Percentiles rank a stretch among this genome's conserved stretches.
Evolutionary conservation across 371 early-diverging fungal species (phyloP).

Genomic region (Syncephalastrum sp.): DNA sequence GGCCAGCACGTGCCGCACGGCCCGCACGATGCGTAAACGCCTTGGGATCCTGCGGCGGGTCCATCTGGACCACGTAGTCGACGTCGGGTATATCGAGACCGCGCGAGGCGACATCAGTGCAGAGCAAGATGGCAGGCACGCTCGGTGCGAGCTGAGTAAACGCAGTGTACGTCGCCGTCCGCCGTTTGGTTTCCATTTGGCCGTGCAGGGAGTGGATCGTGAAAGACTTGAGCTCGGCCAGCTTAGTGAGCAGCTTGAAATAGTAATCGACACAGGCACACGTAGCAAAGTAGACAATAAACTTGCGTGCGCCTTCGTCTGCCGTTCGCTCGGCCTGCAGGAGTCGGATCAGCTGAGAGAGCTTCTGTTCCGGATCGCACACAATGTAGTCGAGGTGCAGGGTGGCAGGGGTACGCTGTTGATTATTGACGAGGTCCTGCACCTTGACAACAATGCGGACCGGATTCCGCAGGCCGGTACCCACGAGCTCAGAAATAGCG

Average conservation of each 20-base stretch:
- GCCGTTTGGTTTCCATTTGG: slow-evolving; percentile 87
- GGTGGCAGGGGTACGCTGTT: slow-evolving; percentile 70
- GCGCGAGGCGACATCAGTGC: slow-evolving; percentile 98
- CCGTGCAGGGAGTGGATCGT: slow-evolving; percentile 87
- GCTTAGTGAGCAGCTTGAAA: slow-evolving; percentile 59
- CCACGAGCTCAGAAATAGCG: slow-evolving; percentile 79
- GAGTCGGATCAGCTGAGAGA: slow-evolving; percentile 71
- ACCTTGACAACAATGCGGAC: slow-evolving; percentile 87
- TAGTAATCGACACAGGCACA: slow-evolving; percentile 96
- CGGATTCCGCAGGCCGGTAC: slow-evolving; percentile 92
- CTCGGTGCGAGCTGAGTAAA: slow-evolving; percentile 61
- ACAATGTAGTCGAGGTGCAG: slow-evolving; percentile 78
- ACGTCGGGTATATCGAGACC: slow-evolving; percentile 98
- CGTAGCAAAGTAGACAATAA: slow-evolving; percentile 92
- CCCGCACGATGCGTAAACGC: slow-evolving; percentile 98
- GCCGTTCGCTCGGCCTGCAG: slow-evolving; percentile 30
- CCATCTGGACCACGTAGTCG: slow-evolving; percentile 94
- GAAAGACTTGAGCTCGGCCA: slow-evolving; percentile 46
- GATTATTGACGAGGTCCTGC: slow-evolving; percentile 53
- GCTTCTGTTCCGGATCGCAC: slow-evolving; percentile 75
- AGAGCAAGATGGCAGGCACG: slow-evolving; percentile 78
- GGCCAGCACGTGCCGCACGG: slow-evolving; percentile 93
- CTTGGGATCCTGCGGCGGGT: slow-evolving; percentile 96
- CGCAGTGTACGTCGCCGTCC: slow-evolving; percentile 63
- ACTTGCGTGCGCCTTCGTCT: slow-evolving; percentile 64